These are phyloP conservation scores for Rhypophila decipiens DNA, from an alignment of 495 filamentous ascomycete species.

Conservation along the genomic window DNA sequence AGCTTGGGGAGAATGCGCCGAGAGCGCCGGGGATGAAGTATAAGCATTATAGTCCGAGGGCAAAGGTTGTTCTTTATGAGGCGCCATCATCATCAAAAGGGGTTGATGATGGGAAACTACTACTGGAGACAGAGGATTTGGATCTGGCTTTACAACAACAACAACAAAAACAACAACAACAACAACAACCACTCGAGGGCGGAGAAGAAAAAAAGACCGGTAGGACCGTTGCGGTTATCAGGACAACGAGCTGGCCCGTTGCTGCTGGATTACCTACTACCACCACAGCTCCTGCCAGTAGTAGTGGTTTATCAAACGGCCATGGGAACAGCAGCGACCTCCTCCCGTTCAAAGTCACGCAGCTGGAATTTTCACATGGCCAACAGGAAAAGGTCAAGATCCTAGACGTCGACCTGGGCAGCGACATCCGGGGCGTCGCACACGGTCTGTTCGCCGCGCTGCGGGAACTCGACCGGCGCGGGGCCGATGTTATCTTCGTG, in stretches of 20 bases:
- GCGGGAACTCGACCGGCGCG: slow-evolving; percentile 70
- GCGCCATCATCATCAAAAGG: no score
- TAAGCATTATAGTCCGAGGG: slow-evolving; percentile 91
- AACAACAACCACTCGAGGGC: no score
- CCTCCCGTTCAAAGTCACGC: neutral
- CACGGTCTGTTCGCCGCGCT: slow-evolving; percentile 82
- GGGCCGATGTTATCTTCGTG: slow-evolving; percentile 81
- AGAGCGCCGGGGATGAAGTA: slow-evolving; percentile 98
- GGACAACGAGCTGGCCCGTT: slow-evolving; percentile 36
- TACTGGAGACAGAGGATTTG: slow-evolving; percentile 14
- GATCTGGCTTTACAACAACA: slow-evolving; percentile 6
- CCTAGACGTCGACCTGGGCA: slow-evolving; percentile 60
- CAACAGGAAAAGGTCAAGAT: slow-evolving; percentile 34
- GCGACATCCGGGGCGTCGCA: slow-evolving; percentile 64
- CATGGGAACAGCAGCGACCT: neutral
- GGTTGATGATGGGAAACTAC: slow-evolving; percentile 7
- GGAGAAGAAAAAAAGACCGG: slow-evolving; percentile 1
- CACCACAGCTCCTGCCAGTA: neutral
- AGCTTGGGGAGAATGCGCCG: slow-evolving; percentile 50
- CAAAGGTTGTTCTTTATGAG: slow-evolving; percentile 80
- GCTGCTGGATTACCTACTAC: slow-evolving; percentile 23
- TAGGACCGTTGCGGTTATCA: slow-evolving; percentile 34
- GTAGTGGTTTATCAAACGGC: no score
- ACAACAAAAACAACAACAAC: no score
- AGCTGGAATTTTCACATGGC: slow-evolving; percentile 6